Evolutionary conservation across 345 rosid species (phyloP), one percentile per base, ranked within the genome.

Genomic region (Carallia pectinifolia): DNA sequence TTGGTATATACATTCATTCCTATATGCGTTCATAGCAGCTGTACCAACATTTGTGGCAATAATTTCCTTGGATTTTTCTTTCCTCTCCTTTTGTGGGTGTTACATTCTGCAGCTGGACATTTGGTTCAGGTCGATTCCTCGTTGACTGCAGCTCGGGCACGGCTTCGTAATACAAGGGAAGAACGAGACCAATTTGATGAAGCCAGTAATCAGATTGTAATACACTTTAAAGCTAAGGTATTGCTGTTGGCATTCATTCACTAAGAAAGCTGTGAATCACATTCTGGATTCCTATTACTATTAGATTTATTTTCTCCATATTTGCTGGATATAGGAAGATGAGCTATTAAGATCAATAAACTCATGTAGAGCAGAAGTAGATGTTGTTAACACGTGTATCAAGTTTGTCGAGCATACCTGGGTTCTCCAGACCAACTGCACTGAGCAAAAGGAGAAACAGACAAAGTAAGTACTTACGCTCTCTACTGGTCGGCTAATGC

Each of bases 111-210:
- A 53, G 52, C 27, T 64, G 53, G 69, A 16, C 16, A 31, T 71
- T 38, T 79, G 68, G 65, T 83, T 54, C 76, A 95, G 99, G 97
- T 44, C 50, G 12, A 44, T 44, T 44, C 50, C 17, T 44, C 50
- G 12, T 44, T 44, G 50, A 70, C 78, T 10, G 70, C 85, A 50
- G 74, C 93, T 37, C 50, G 17, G 16, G 50, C 50, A 44, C 17
- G 92, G 62, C 89, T 92, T 69, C 85, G 37, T 55, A 90, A 95
- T 81, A 90, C 92, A 6, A 86, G 77, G 84, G 99, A 95, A 84
- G 99, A 92, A 81, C 77, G 96, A 77, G 97, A 95, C 44, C 93
- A 95, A 59, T 95, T 92, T 64, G 99, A 92, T 78, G 90, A 95
- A 60, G 99, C 99, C 23, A 90, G 93, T 73, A 90, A 92, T 72